Evolutionary conservation across 805 yeast species (phyloP).

Genomic region (Isabelozyma gotoi): DNA sequence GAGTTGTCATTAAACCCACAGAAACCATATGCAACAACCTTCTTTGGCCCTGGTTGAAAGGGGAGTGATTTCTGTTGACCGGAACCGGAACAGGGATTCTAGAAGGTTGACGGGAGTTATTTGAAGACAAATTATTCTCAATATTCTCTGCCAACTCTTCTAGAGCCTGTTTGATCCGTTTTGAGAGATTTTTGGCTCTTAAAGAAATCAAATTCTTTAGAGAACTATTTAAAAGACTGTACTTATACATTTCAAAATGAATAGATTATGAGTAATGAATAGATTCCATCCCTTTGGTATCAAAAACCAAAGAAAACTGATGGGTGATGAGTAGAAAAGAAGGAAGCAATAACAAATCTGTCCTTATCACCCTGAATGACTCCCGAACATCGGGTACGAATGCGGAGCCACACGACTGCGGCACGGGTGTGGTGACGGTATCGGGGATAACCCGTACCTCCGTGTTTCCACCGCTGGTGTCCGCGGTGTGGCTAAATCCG

Average conservation of each 20-base stretch:
- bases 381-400: not conserved
- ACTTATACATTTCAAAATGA: not conserved
- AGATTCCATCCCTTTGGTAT: not conserved
- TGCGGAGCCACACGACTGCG: not conserved
- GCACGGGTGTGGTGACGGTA: too few relatives aligned
- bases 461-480: too few relatives aligned
- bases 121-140: constrained; percentile 13
- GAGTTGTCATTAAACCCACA: not conserved
- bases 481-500: too few relatives aligned
- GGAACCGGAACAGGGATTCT: constrained; percentile 36
- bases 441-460: too few relatives aligned
- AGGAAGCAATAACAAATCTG: not conserved
- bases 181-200: constrained; percentile 43
- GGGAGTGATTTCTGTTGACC: constrained; percentile 16
- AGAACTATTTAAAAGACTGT: constrained; percentile 2
- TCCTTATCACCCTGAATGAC: not conserved
- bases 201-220: constrained; percentile 46
- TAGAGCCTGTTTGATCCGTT: constrained; percentile 46
- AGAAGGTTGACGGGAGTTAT: constrained; percentile 3
- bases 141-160: constrained; percentile 46
- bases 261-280: not conserved
- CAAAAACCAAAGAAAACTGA: not conserved
- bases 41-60: not conserved
- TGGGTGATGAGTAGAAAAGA: not conserved
- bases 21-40: not conserved